These are phyloP conservation scores for Echium plantagineum DNA, from an alignment of 257 asterid species.

Conservation along the genomic window DNA sequence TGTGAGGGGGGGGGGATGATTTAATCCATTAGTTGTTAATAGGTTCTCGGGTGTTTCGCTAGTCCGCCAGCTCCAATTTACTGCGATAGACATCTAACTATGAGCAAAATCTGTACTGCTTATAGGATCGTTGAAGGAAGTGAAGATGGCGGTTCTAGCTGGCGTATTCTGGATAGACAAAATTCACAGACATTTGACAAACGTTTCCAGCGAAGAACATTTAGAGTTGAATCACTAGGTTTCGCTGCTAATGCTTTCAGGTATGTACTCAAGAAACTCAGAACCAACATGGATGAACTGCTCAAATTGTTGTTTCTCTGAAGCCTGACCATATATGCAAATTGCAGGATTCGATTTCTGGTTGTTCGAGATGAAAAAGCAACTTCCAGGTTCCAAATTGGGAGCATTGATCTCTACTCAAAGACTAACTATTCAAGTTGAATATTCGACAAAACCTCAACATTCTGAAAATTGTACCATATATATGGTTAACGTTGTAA, in stretches of 20 bases:
- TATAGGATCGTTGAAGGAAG: conserved; percentile 85
- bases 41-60: too few relatives aligned
- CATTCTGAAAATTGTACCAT: neutral
- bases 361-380: conserved; percentile 56
- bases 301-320: neutral
- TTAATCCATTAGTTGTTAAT: too few relatives aligned
- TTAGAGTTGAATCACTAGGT: conserved; percentile 28
- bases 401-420: conserved; percentile 75
- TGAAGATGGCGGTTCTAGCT: conserved; percentile 61
- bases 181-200: conserved; percentile 50
- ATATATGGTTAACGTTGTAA: too few relatives aligned
- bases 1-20: too few relatives aligned
- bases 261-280: conserved; percentile 16
- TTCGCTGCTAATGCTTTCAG: conserved; percentile 78
- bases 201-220: conserved; percentile 68
- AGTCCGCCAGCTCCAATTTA: too few relatives aligned
- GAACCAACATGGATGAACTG: neutral
- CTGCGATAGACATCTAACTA: too few relatives aligned
- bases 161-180: conserved; percentile 65
- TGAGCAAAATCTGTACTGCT: conserved; percentile 1
- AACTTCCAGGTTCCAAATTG: conserved; percentile 73
- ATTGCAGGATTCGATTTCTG: conserved; percentile 58
- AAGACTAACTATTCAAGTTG: conserved; percentile 12
- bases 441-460: neutral
- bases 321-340: conserved; percentile 1